These are phyloP conservation scores for Suhomyces bokatorum DNA, from an alignment of 1,139 yeast genomes.

Conservation along the genomic window DNA sequence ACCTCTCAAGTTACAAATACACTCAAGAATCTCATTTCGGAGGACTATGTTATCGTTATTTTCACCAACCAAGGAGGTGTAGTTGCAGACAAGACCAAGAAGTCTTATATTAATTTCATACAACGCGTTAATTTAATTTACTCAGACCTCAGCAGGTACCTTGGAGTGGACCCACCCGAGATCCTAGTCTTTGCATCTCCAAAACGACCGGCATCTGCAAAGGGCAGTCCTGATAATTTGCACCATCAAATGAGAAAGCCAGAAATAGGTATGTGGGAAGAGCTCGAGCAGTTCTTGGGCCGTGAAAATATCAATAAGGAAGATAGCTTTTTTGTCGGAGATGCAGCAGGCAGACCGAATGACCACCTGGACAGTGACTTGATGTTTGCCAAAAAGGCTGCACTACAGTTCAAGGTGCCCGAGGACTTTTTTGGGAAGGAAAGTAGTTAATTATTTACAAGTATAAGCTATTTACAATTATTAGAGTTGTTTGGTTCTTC, in stretches of 20 bases:
- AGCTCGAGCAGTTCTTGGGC: slow-evolving; percentile 41
- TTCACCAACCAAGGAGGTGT: slow-evolving; percentile 88
- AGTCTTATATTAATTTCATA: slow-evolving; percentile 52
- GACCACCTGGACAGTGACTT: slow-evolving; percentile 83
- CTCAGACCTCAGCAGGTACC: slow-evolving; percentile 17
- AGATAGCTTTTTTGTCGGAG: slow-evolving; percentile 79
- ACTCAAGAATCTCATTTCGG: slow-evolving; percentile 25
- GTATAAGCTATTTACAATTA: slow-evolving; percentile 9
- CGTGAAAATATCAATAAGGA: slow-evolving; percentile 34
- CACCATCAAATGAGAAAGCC: slow-evolving; percentile 70
- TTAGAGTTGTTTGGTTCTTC: slow-evolving; percentile 35
- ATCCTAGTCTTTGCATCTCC: slow-evolving; percentile 67
- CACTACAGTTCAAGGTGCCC: slow-evolving; percentile 62
- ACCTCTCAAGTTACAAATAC: slow-evolving; percentile 25
- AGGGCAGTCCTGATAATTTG: slow-evolving; percentile 29
- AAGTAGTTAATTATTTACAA: background rate
- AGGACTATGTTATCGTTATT: slow-evolving; percentile 53
- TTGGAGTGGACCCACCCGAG: slow-evolving; percentile 1
- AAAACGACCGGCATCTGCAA: slow-evolving; percentile 41
- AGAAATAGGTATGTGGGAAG: slow-evolving; percentile 65
- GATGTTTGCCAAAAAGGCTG: slow-evolving; percentile 60
- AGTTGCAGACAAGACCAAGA: slow-evolving; percentile 41
- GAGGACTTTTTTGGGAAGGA: slow-evolving; percentile 50
- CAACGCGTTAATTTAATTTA: slow-evolving; percentile 44
- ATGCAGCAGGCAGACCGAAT: slow-evolving; percentile 82